A percentile compares a stretch with the other conserved stretches of the same genome.
Evolutionary conservation across 257 asterid species (phyloP).

Genomic region (Solanum microdontum): DNA sequence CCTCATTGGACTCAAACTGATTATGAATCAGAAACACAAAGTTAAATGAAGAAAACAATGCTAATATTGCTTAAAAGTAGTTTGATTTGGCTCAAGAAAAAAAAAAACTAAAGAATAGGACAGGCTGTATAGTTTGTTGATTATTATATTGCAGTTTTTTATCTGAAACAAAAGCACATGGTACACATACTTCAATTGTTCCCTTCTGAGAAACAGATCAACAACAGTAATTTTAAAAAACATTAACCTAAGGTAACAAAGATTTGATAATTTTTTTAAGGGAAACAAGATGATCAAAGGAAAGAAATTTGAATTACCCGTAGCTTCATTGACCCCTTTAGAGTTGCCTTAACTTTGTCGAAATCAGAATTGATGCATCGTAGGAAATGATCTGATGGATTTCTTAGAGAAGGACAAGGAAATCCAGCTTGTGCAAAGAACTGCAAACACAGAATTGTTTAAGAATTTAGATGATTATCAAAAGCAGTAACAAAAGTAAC

Average conservation of each 20-base stretch:
- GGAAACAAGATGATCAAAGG: neutral
- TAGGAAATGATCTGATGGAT: slow-evolving; percentile 93
- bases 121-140: neutral
- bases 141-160: neutral
- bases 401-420: slow-evolving; percentile 87
- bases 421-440: slow-evolving; percentile 93
- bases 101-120: neutral
- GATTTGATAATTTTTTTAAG: neutral
- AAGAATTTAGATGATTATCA: neutral
- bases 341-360: slow-evolving; percentile 97
- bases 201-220: neutral
- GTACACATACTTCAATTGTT: neutral
- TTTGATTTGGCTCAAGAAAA: neutral
- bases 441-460: slow-evolving; percentile 23
- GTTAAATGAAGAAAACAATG: neutral
- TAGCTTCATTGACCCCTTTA: slow-evolving; percentile 93
- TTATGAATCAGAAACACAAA: neutral
- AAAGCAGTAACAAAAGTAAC: neutral
- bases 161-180: neutral
- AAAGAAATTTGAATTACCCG: slow-evolving; percentile 35
- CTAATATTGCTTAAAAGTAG: neutral
- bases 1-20: slow-evolving; percentile 80
- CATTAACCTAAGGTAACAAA: neutral
- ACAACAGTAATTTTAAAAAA: neutral
- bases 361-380: slow-evolving; percentile 89